These are phyloP conservation scores for Diaporthe ilicicola DNA, from an alignment of 2,329 filamentous ascomycete genomes.

Conservation along the genomic window DNA sequence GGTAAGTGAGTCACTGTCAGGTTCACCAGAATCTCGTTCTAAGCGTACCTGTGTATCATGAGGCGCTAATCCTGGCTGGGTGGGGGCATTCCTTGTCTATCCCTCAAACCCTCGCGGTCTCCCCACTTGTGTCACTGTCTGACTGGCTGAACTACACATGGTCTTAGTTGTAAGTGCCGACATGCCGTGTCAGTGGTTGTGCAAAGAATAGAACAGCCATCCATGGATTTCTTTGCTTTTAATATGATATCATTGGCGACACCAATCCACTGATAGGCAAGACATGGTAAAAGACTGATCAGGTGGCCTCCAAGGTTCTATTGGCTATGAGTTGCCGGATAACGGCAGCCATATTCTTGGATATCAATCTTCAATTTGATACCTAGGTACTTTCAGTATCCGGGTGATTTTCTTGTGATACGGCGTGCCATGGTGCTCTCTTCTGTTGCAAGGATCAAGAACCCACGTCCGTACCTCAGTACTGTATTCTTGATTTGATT, in stretches of 20 bases:
- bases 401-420: not conserved
- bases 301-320: not conserved
- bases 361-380: not conserved
- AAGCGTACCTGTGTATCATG: not conserved
- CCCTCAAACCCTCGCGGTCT: not conserved
- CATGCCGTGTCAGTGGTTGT: not conserved
- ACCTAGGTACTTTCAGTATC: too few species aligned
- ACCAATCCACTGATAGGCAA: not conserved
- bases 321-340: too few species aligned
- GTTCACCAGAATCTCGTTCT: not conserved
- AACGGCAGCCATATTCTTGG: too few species aligned
- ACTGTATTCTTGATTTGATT: not conserved
- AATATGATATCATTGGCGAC: slow-evolving; percentile 9
- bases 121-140: slow-evolving; percentile 20
- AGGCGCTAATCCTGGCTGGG: slow-evolving; percentile 22
- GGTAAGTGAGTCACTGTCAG: slow-evolving; percentile 13
- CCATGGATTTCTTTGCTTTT: not conserved
- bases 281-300: not conserved
- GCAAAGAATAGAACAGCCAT: not conserved
- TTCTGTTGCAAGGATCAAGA: not conserved
- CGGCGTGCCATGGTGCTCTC: not conserved
- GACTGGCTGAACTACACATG: not conserved
- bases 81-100: slow-evolving; percentile 16
- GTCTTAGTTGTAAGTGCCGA: not conserved
- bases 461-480: not conserved